Conservation (phyloP, 1,284 basidiomycete species). For the Boletus smithii region DNA sequence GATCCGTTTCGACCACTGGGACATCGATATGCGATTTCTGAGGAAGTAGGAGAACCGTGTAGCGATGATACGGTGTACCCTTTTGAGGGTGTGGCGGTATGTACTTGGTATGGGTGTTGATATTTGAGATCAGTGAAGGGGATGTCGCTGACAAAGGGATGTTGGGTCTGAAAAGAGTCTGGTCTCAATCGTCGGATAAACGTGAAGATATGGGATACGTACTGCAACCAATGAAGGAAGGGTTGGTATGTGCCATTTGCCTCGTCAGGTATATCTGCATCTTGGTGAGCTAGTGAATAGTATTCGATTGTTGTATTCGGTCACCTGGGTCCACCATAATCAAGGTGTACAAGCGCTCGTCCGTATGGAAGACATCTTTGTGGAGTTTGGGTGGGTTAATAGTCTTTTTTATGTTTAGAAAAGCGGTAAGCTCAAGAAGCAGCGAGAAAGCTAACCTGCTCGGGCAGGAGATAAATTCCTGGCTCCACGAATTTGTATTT, state of each 20-base stretch:
- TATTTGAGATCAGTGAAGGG: constrained; percentile 39
- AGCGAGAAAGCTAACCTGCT: constrained; percentile 47
- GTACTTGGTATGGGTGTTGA: constrained; percentile 62
- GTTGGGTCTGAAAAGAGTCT: constrained; percentile 59
- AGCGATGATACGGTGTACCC: constrained; percentile 85
- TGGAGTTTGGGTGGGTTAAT: constrained; percentile 58
- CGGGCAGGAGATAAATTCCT: constrained; percentile 61
- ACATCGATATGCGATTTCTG: constrained; percentile 50
- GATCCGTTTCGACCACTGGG: constrained; percentile 35
- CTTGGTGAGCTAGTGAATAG: constrained; percentile 6
- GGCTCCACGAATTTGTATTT: constrained; percentile 61
- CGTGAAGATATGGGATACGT: constrained; percentile 29
- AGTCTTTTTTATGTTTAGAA: constrained; percentile 45
- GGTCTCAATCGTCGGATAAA: background rate
- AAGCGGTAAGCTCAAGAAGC: background rate
- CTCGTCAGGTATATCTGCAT: constrained; percentile 74
- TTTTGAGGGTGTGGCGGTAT: constrained; percentile 85
- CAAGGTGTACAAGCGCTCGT: constrained; percentile 83
- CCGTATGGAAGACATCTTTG: constrained; percentile 75
- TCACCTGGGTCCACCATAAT: constrained; percentile 82
- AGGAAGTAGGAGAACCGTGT: constrained; percentile 73
- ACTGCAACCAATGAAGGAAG: constrained; percentile 88
- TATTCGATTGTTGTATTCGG: constrained; percentile 2
- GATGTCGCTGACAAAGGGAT: constrained; percentile 68
- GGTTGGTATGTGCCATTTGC: constrained; percentile 62